Evolutionary conservation across 768 basidiomycete species (phyloP).

Genomic region (Mycena chlorophos): DNA sequence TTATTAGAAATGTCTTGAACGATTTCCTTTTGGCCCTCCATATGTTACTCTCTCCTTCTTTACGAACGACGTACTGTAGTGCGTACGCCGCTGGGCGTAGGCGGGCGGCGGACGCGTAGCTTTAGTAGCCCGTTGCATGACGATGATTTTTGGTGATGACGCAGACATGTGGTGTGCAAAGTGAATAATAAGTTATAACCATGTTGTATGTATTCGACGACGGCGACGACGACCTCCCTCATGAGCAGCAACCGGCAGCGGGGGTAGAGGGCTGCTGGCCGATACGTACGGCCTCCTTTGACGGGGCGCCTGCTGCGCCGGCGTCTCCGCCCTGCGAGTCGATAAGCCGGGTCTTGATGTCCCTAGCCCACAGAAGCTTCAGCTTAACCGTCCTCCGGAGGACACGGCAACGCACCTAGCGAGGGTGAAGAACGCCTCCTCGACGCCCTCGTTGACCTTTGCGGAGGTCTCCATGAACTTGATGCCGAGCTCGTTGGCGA

Average conservation of each 20-base stretch:
- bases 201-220: too few species aligned
- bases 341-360: constrained; percentile 96
- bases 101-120: not conserved
- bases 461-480: constrained; percentile 99
- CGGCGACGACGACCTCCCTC: too few species aligned
- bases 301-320: constrained; percentile 38
- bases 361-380: constrained; percentile 46
- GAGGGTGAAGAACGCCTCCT: constrained; percentile 99
- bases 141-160: not conserved
- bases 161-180: too few species aligned
- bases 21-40: not conserved
- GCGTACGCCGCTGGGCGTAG: not conserved
- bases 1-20: not conserved
- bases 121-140: not conserved
- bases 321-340: constrained; percentile 81
- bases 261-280: constrained; percentile 8
- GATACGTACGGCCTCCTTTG: constrained; percentile 42
- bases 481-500: constrained; percentile 91
- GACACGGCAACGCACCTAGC: constrained; percentile 56
- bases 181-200: too few species aligned
- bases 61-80: not conserved
- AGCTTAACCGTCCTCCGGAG: not conserved
- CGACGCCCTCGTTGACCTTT: constrained; percentile 97
- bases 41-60: not conserved
- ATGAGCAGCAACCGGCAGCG: constrained; percentile 21